Base-by-base conservation (phyloP, 352 stramenopile species). In the Phytophthora vignae region DNA sequence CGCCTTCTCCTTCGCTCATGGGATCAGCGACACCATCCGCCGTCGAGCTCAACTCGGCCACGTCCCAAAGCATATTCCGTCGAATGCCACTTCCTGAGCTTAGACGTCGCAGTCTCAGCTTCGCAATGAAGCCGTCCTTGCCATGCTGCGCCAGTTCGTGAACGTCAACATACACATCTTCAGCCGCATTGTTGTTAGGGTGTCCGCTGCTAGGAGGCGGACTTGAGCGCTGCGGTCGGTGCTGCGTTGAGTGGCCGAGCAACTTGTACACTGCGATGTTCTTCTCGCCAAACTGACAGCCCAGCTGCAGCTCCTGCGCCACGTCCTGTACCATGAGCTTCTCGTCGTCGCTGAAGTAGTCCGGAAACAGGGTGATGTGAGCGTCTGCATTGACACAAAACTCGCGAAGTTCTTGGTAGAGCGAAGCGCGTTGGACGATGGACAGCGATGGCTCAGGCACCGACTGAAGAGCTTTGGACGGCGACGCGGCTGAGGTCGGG, bases 31-130 rank as follows among this genome's bases (percentile, higher is more conserved):
- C 64, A 9, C 83, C 79, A 49, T 93, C 84, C 1, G 69, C 64
- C 3, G 77, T 83, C 3, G 84, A 70, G 46, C 72, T 83, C 11
- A 90, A 60, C 56, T 91, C 64, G 0, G 85, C 85, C 21, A 95
- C 88, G 50, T 94, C 84, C 88, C 86, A 94, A 9, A 93, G 77
- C 86, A 95, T 92, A 27, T 92, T 87, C 10, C 82, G 83, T 0
- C 86, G 86, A 22, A 92, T 55, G 1, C 88, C 88, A 59, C 77
- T 76, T 15, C 83, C 76, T 2, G 86, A 93, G 42, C 81, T 87
- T 25, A 95, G 46, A 5, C 84, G 86, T 5, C 71, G 80, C 4
- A 92, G 76, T 22, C 83, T 73, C n/a, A 94, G 57, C 6, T 82
- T 72, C 2, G 83, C 79, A 49, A 92, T 86, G 60, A 93, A 95